Conservation (phyloP, 2,329 filamentous ascomycete species). For the Bipolaris oryzae region DNA sequence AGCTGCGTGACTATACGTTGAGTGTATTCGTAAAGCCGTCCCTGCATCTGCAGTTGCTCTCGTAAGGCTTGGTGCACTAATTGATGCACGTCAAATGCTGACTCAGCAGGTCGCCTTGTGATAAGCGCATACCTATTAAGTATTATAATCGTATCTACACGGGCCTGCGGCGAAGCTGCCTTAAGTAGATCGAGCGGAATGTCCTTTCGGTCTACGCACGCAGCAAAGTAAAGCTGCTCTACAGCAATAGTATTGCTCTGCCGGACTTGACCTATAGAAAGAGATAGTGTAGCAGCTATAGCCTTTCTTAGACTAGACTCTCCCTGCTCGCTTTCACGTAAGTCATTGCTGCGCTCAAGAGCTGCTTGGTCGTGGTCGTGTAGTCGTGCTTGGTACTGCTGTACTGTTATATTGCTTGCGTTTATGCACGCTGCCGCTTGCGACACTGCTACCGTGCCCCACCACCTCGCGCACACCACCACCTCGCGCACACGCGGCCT, state of each 20-base stretch:
- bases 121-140: conserved; percentile 18
- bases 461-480: too few species aligned
- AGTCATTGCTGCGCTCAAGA: neutral
- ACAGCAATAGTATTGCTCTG: conserved; percentile 41
- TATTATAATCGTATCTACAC: conserved; percentile 19
- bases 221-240: conserved; percentile 50
- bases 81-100: conserved; percentile 18
- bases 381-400: conserved; percentile 1
- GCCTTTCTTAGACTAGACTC: neutral
- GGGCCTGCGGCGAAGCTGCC: conserved; percentile 9
- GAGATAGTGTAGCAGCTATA: conserved; percentile 1
- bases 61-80: conserved; percentile 19
- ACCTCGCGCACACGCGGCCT: too few species aligned
- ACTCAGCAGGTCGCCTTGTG: conserved; percentile 15
- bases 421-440: neutral
- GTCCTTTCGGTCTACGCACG: conserved; percentile 42
- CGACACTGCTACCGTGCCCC: too few species aligned
- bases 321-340: neutral
- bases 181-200: conserved; percentile 27
- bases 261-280: neutral
- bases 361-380: neutral
- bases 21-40: conserved; percentile 12
- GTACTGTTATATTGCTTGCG: neutral
- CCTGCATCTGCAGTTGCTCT: conserved; percentile 13
- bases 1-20: conserved; percentile 14